These are phyloP conservation scores for Comarum palustre DNA, from an alignment of 306 rosid species.

Conservation along the genomic window DNA sequence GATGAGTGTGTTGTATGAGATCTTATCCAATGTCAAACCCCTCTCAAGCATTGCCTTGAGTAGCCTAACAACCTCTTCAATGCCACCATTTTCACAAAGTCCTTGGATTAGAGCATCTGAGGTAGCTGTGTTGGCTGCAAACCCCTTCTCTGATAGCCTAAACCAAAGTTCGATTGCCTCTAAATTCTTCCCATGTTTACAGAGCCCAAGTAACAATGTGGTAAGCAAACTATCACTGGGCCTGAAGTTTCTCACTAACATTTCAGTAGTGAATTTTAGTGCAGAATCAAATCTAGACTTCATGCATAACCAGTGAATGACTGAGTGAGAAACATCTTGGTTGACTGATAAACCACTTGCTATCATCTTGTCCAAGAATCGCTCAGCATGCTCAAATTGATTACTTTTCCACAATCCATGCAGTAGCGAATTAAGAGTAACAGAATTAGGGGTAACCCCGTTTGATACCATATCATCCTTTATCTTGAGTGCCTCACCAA, in stretches of 20 bases:
- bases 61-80: neutral
- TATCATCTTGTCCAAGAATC: neutral
- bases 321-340: neutral
- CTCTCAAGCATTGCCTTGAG: neutral
- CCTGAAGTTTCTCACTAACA: neutral
- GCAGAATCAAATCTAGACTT: neutral
- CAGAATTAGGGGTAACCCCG: constrained; percentile 1
- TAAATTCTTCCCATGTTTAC: neutral
- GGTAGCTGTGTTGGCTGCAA: neutral
- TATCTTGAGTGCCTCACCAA: neutral
- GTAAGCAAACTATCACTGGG: constrained; percentile 7
- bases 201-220: neutral
- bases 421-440: neutral
- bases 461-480: neutral
- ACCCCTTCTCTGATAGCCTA: neutral
- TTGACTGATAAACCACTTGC: neutral
- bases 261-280: neutral
- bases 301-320: constrained; percentile 1
- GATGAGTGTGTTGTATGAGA: neutral
- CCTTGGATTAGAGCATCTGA: neutral
- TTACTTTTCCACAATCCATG: neutral
- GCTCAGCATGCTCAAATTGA: neutral
- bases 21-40: neutral
- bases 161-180: neutral
- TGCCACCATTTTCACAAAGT: neutral